These are phyloP conservation scores for Penicillium paneum DNA, from an alignment of 2,329 filamentous ascomycete species.

Conservation along the genomic window DNA sequence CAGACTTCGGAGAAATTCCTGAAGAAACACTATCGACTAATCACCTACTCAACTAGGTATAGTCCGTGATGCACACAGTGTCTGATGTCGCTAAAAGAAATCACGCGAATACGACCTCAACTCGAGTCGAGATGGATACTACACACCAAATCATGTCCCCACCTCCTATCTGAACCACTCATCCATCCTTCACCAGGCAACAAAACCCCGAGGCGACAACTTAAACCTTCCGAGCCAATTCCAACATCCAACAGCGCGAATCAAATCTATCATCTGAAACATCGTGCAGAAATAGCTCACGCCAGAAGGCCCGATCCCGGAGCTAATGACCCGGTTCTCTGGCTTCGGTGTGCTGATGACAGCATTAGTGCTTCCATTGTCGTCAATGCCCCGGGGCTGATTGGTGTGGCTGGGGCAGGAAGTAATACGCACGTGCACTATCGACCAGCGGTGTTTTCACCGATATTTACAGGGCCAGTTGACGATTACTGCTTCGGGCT, in stretches of 20 bases:
- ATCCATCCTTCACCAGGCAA: not conserved
- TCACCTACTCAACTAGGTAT: not conserved
- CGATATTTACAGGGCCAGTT: slow-evolving; percentile 2
- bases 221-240: not conserved
- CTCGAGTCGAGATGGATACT: not conserved
- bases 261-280: slow-evolving; percentile 1
- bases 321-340: slow-evolving; percentile 7
- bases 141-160: not conserved
- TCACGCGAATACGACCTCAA: not conserved
- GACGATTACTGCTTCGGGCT: not conserved
- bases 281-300: slow-evolving; percentile 2
- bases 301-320: slow-evolving; percentile 8
- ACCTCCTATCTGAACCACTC: not conserved
- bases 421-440: not conserved
- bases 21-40: not conserved
- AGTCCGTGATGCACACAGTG: not conserved
- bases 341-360: slow-evolving; percentile 11
- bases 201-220: not conserved
- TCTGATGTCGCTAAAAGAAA: not conserved
- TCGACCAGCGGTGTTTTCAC: slow-evolving; percentile 1
- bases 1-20: not conserved
- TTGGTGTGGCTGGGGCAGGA: not conserved
- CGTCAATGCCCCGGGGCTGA: slow-evolving; percentile 4
- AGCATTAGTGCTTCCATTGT: slow-evolving; percentile 7
- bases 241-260: not conserved